phyloP scores from a whole-genome alignment of 306 rosid genomes.

The Malus domestica region DNA sequence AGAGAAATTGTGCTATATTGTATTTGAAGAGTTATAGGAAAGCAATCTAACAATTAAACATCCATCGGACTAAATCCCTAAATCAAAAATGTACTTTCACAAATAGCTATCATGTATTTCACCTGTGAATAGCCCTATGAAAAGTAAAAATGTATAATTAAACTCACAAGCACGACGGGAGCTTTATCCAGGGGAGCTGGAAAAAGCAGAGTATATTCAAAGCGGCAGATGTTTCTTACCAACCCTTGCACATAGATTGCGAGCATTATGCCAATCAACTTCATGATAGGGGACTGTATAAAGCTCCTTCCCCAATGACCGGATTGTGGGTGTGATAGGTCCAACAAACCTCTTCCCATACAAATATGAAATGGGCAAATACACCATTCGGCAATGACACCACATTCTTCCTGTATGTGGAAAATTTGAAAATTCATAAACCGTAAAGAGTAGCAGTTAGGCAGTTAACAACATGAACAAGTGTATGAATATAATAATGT shows the following conservation, averaged over 20 bases:
- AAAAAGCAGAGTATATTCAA: background rate
- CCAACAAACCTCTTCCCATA: conserved; percentile 53
- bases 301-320: conserved; percentile 76
- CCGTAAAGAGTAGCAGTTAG: background rate
- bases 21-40: background rate
- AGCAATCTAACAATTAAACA: background rate
- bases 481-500: background rate
- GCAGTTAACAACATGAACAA: background rate
- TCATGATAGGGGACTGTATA: conserved; percentile 58
- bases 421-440: background rate
- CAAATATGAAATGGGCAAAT: conserved; percentile 37
- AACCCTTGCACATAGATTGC: conserved; percentile 77
- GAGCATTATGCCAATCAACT: conserved; percentile 69
- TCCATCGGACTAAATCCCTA: background rate
- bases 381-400: conserved; percentile 37
- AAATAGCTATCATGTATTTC: background rate
- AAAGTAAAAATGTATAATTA: background rate
- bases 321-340: conserved; percentile 61
- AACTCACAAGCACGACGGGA: background rate
- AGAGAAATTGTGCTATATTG: background rate
- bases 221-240: conserved; percentile 12
- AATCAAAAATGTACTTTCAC: background rate
- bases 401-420: conserved; percentile 26
- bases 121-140: background rate
- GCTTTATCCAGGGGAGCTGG: background rate